A percentile compares a stretch with the other conserved stretches of the same genome.
Evolutionary conservation across 139 green algal genomes (phyloP).

Genomic region (Micractinium conductrix): DNA sequence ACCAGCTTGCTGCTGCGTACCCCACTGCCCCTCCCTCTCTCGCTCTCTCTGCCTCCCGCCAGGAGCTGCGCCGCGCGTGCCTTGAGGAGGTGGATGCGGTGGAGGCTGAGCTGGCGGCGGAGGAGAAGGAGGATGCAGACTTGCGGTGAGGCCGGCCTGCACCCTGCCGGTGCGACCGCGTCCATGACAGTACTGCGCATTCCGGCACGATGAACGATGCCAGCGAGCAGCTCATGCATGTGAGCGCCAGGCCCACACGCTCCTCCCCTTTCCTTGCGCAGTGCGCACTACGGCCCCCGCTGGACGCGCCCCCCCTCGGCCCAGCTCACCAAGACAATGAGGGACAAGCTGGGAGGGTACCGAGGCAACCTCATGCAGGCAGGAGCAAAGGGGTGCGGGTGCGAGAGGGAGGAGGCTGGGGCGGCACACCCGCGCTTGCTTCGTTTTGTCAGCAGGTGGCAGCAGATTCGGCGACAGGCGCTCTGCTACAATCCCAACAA

Average conservation of each 20-base stretch:
- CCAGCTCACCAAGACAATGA: conserved; percentile 70
- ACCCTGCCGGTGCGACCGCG: too few species aligned
- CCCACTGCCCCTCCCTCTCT: background rate
- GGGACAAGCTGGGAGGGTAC: conserved; percentile 74
- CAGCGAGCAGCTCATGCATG: too few species aligned
- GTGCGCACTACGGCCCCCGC: conserved; percentile 60
- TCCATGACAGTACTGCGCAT: too few species aligned
- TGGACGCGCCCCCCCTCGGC: conserved; percentile 63
- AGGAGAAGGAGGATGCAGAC: conserved; percentile 64
- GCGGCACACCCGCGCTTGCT: too few species aligned
- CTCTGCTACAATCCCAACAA: too few species aligned
- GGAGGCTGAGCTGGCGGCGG: conserved; percentile 71
- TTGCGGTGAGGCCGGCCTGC: too few species aligned
- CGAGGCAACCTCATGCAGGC: conserved; percentile 63
- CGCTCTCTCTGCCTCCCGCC: conserved; percentile 1
- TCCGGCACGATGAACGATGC: too few species aligned
- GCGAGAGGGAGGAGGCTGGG: background rate
- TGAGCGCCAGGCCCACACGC: too few species aligned
- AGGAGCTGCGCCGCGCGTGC: conserved; percentile 67
- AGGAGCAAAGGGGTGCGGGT: background rate
- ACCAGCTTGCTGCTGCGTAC: too few species aligned
- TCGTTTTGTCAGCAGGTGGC: too few species aligned
- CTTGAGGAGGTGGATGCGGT: conserved; percentile 60
- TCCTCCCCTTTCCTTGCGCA: background rate
- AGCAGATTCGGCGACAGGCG: too few species aligned